Conservation (phyloP, 495 filamentous ascomycete genomes). For the Oidiodendron maius region DNA sequence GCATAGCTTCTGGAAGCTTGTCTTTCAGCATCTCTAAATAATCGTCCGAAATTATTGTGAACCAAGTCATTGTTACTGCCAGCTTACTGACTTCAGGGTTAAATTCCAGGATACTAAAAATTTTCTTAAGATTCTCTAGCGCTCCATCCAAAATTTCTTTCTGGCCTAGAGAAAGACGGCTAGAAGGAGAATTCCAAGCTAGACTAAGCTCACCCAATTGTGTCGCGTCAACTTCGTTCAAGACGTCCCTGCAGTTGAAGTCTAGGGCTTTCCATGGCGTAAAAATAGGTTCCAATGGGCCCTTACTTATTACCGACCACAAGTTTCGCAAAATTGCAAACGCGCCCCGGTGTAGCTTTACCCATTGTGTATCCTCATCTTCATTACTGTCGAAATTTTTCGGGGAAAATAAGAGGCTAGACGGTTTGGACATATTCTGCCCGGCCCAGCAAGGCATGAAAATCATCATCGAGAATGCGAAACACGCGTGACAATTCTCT, state of each 20-base stretch:
- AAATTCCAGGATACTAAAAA: constrained; percentile 13
- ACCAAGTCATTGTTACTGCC: constrained; percentile 11
- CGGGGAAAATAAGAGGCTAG: constrained; percentile 13
- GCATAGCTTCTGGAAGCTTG: constrained; percentile 17
- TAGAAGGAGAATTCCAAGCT: constrained; percentile 3
- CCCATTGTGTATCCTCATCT: constrained; percentile 9
- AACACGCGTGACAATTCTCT: constrained; percentile 16
- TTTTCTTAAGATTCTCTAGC: neutral
- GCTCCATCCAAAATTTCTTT: constrained; percentile 3
- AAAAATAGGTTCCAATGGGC: constrained; percentile 5
- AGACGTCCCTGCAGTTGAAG: constrained; percentile 1
- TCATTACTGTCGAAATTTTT: neutral
- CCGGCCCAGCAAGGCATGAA: constrained; percentile 11
- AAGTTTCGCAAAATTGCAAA: neutral
- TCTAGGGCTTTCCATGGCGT: constrained; percentile 7
- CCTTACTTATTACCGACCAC: constrained; percentile 1
- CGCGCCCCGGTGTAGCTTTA: constrained; percentile 13
- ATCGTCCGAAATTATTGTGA: constrained; percentile 5
- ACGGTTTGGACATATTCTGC: constrained; percentile 13
- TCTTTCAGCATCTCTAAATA: constrained; percentile 10
- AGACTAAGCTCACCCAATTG: neutral
- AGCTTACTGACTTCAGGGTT: constrained; percentile 5
- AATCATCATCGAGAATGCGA: constrained; percentile 9
- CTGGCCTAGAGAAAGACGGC: neutral
- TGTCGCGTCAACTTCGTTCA: constrained; percentile 1